Evolutionary conservation across 2,329 filamentous ascomycete species (phyloP), one percentile per base, ranked within the genome.

Genomic region (Chrysoporthe austroafricana): DNA sequence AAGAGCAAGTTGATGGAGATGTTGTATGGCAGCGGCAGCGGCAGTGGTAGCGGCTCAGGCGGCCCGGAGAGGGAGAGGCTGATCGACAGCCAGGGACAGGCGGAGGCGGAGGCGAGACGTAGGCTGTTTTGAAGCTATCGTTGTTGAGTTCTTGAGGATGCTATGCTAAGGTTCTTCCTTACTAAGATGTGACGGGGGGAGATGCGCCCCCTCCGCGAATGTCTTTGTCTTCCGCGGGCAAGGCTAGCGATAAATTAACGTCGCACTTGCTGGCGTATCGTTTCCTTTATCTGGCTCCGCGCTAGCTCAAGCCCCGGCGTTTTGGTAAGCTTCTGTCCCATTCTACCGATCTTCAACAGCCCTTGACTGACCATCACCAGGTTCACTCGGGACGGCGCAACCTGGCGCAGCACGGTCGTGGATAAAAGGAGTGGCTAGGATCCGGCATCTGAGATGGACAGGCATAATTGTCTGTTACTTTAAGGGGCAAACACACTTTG

Each of bases 1-100:
- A 96, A 95, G 83, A 87, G 88, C 67, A 93, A 92, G 79, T 82
- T 96, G 73, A 88, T 96, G 86, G 90, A 95, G 80, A 88, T 91
- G 79, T 79, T 96, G 2, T 95, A 92, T 76, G 91, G 89, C 2
- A 62, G 62, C 6, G 67, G 54, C 18, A 44, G 61, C n/a, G 91
- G 89, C 2, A 62, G 62, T 4, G 67, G 54, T 13, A 44, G 61
- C n/a, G 82, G 73, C 39, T 75, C 77, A 13, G 56, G 69, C 62
- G 74, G 58, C 36, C 68, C 56, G 18, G 63, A 34, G 50, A 68
- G 56, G 66, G 52, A 63, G 50, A 63, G 66, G 36, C 62, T 67
- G 7, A 69, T 70, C 8, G 69, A 69, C 26, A 61, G 68, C 16
- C 43, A 46, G 34, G 44, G 21, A 21, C 34, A 46, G 58, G 60